These are phyloP conservation scores for Tolypocladium nubicola DNA, from an alignment of 2,329 filamentous ascomycete species.

Conservation along the genomic window DNA sequence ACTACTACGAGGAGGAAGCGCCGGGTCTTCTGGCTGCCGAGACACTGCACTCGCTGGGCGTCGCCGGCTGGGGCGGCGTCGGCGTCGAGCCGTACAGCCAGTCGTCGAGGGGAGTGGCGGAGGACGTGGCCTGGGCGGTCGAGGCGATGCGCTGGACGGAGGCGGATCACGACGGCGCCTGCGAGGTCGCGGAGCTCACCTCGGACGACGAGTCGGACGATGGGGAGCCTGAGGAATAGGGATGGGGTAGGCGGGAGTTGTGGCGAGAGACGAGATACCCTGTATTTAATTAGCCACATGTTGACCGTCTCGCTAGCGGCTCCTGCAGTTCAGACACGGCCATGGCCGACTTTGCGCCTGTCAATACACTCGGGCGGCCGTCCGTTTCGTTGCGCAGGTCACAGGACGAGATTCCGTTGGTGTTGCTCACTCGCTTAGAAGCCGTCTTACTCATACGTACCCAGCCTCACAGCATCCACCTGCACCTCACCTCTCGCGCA, in stretches of 20 bases:
- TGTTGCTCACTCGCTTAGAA: no score
- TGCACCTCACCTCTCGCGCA: not conserved
- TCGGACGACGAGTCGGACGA: not conserved
- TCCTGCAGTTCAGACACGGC: not conserved
- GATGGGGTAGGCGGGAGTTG: no score
- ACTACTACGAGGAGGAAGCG: not conserved
- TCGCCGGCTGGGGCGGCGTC: not conserved
- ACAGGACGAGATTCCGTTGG: not conserved
- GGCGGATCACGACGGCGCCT: not conserved
- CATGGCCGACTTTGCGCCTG: not conserved
- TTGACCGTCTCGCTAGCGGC: no score
- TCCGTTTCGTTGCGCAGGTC: not conserved
- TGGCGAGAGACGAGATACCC: no score
- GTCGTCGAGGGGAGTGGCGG: not conserved
- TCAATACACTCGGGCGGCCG: no score
- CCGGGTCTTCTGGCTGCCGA: not conserved
- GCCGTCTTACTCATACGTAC: not conserved
- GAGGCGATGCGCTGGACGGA: not conserved
- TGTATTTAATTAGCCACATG: no score
- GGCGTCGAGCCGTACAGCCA: not conserved
- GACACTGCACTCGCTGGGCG: not conserved
- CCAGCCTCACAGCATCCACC: not conserved
- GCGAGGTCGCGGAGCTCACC: not conserved
- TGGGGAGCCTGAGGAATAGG: no score
- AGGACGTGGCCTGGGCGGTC: not conserved